Evolutionary conservation across 2,329 filamentous ascomycete species (phyloP).

Genomic region (Ceratocystiopsis brevicomis): DNA sequence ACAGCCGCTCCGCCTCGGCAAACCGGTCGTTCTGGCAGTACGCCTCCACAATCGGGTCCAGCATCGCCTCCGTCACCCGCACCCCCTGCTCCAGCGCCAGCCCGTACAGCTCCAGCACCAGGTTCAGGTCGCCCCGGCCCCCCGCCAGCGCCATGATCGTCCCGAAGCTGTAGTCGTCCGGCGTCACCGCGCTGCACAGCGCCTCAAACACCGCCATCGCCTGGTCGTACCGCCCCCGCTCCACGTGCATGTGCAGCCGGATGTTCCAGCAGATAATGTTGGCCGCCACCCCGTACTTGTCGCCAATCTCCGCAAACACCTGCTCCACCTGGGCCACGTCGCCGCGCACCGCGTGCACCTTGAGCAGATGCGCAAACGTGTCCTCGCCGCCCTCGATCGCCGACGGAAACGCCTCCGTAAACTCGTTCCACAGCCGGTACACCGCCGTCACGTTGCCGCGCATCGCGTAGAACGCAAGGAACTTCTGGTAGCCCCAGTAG

Average conservation of each 20-base stretch:
- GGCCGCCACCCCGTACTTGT: slow-evolving; percentile 35
- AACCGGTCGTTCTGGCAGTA: slow-evolving; percentile 40
- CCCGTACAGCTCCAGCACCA: slow-evolving; percentile 44
- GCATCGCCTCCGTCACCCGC: slow-evolving; percentile 34
- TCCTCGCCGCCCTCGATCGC: slow-evolving; percentile 12
- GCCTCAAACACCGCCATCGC: slow-evolving; percentile 45
- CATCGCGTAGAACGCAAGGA: slow-evolving; percentile 28
- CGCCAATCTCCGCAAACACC: slow-evolving; percentile 42
- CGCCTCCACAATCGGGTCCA: slow-evolving; percentile 46
- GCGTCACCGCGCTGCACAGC: slow-evolving; percentile 30
- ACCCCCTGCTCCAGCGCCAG: slow-evolving; percentile 33
- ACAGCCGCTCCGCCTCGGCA: slow-evolving; percentile 37
- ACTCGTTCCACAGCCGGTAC: slow-evolving; percentile 26
- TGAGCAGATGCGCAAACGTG: slow-evolving; percentile 40
- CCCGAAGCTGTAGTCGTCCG: slow-evolving; percentile 47
- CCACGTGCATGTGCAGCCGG: slow-evolving; percentile 51
- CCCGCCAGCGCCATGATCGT: slow-evolving; percentile 57
- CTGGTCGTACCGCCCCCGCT: slow-evolving; percentile 45
- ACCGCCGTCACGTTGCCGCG: slow-evolving; percentile 28
- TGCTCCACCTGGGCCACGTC: slow-evolving; percentile 39
- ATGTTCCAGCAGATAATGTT: slow-evolving; percentile 54
- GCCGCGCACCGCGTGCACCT: slow-evolving; percentile 51
- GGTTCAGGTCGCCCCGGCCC: slow-evolving; percentile 52
- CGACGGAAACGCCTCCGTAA: slow-evolving; percentile 16
- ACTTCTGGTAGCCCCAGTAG: slow-evolving; percentile 27